A percentile compares a stretch with the other conserved stretches of the same genome.
Conservation (phyloP, 768 basidiomycete genomes). For the Amanita rubescens region DNA sequence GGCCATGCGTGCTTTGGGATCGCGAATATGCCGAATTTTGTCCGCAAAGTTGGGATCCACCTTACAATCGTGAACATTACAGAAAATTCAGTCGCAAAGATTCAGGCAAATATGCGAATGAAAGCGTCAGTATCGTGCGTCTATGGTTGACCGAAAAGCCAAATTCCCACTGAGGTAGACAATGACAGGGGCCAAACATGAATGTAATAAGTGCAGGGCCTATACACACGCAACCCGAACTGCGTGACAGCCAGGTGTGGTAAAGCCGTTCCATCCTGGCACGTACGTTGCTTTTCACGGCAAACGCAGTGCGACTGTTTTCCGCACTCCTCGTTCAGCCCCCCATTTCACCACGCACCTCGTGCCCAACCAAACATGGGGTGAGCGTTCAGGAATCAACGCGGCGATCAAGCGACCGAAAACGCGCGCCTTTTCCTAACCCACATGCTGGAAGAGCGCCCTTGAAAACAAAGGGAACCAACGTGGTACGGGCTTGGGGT, state of each 20-base stretch:
- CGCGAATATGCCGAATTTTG: constrained; percentile 80
- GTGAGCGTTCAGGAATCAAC: constrained; percentile 50
- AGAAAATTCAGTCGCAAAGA: constrained; percentile 18
- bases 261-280: constrained; percentile 41
- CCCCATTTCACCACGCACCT: constrained; percentile 94
- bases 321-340: constrained; percentile 95
- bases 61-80: constrained; percentile 38
- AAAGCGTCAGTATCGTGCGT: constrained; percentile 59
- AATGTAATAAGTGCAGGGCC: constrained; percentile 58
- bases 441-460: constrained; percentile 75
- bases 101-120: constrained; percentile 43
- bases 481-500: constrained; percentile 90
- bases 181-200: constrained; percentile 54
- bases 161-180: constrained; percentile 20
- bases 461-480: constrained; percentile 66
- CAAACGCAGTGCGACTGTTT: constrained; percentile 33
- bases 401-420: constrained; percentile 95
- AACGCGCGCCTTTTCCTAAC: constrained; percentile 66
- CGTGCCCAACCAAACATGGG: constrained; percentile 77
- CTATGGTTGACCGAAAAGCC: constrained; percentile 25
- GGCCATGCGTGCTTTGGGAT: constrained; percentile 82
- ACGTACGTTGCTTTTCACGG: constrained; percentile 25
- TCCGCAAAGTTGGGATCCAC: constrained; percentile 79
- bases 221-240: constrained; percentile 42
- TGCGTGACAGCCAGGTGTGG: constrained; percentile 68